These are phyloP conservation scores for Backusella psychrophila DNA, from an alignment of 192 early-diverging fungal species.

Conservation along the genomic window DNA sequence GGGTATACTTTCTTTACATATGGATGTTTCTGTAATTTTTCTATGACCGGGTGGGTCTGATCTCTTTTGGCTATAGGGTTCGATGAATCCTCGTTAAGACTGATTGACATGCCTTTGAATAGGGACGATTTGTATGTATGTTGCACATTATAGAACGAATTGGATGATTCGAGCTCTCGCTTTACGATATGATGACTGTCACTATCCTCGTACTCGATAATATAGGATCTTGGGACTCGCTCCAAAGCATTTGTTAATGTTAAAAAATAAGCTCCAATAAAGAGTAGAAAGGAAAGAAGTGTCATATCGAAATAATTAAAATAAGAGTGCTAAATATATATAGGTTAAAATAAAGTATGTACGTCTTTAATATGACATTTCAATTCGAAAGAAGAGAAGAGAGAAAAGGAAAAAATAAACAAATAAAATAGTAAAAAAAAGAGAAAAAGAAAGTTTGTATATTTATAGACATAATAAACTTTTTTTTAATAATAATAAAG, in stretches of 20 bases:
- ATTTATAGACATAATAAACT: not conserved
- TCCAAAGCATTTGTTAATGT: not conserved
- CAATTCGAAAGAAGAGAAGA: not conserved
- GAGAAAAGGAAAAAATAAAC: not conserved
- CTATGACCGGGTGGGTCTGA: conserved; percentile 1
- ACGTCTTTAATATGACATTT: not conserved
- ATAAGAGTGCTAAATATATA: not conserved
- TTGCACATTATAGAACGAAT: not conserved
- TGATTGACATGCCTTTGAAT: conserved; percentile 11
- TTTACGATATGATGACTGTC: not conserved
- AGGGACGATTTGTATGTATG: conserved; percentile 15
- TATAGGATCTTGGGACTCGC: conserved; percentile 11
- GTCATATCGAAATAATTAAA: not conserved
- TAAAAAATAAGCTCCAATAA: not conserved
- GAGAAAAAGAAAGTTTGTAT: not conserved
- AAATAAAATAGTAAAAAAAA: not conserved
- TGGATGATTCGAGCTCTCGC: not conserved
- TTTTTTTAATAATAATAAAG: not conserved
- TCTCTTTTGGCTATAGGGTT: not conserved
- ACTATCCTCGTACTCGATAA: conserved; percentile 16
- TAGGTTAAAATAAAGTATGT: not conserved
- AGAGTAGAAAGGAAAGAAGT: not conserved
- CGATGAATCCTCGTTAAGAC: not conserved
- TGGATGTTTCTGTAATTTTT: not conserved
- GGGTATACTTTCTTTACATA: conserved; percentile 28